Conservation (phyloP, 2,329 filamentous ascomycete genomes). For the Epichloe hybrida region DNA sequence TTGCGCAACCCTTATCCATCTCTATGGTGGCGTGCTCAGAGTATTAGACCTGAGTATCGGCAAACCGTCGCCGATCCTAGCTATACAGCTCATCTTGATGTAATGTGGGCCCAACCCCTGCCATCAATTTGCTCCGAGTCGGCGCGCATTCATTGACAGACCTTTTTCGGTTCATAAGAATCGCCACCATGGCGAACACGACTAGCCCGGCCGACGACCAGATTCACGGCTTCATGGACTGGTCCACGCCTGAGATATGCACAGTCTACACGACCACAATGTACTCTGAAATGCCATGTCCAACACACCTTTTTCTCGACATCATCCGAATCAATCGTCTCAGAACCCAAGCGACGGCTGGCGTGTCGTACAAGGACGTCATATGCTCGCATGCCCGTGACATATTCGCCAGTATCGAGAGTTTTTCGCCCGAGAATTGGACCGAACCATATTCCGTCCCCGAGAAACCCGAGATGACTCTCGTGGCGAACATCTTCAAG, state of each 20-base stretch:
- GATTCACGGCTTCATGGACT: constrained; percentile 1
- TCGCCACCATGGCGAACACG: constrained; percentile 3
- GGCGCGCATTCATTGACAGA: background rate
- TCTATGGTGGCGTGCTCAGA: constrained; percentile 1
- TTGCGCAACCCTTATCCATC: constrained; percentile 1
- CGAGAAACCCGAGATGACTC: background rate
- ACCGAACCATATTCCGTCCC: constrained; percentile 2
- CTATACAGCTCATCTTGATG: constrained; percentile 4
- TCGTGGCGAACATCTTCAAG: constrained; percentile 1
- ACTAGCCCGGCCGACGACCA: constrained; percentile 3
- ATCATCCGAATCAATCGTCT: constrained; percentile 2
- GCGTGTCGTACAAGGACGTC: background rate
- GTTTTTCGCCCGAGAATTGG: constrained; percentile 1
- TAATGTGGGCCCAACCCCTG: background rate
- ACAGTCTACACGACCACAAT: constrained; percentile 1
- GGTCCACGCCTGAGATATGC: background rate
- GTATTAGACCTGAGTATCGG: constrained; percentile 2
- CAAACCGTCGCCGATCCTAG: constrained; percentile 2
- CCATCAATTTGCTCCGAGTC: background rate
- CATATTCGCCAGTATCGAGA: background rate
- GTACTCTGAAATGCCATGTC: constrained; percentile 4
- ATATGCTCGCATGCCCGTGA: background rate
- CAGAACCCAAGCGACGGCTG: background rate
- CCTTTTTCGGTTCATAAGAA: background rate
- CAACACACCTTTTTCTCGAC: constrained; percentile 3